phyloP scores from a whole-genome alignment of 176 grass and related monocot species.

The Carex myosuroides region DNA sequence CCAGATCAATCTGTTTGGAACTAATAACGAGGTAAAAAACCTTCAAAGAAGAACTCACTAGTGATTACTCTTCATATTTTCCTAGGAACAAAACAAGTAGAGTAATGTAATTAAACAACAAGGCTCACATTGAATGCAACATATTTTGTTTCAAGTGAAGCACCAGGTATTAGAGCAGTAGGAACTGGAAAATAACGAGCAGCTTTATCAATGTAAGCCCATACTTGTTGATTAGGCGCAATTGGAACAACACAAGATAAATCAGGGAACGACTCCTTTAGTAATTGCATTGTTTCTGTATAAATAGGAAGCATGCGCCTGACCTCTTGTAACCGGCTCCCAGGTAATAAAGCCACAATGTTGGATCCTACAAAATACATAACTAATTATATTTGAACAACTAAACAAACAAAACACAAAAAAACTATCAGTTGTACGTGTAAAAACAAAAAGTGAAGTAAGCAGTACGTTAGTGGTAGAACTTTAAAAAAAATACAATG shows the following conservation, averaged over 20 bases:
- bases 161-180: constrained; percentile 61
- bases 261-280: constrained; percentile 48
- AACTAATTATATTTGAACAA: neutral
- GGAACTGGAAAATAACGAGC: constrained; percentile 29
- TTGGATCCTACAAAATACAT: constrained; percentile 46
- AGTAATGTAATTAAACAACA: constrained; percentile 9
- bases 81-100: neutral
- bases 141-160: constrained; percentile 61
- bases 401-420: neutral
- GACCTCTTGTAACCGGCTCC: constrained; percentile 96
- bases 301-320: constrained; percentile 82
- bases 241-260: constrained; percentile 72
- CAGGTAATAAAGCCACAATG: constrained; percentile 74
- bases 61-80: neutral
- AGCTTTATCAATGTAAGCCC: constrained; percentile 43
- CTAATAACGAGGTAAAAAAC: neutral
- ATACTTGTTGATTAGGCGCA: constrained; percentile 68
- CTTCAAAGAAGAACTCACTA: neutral
- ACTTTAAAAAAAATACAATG: neutral
- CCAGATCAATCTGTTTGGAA: neutral
- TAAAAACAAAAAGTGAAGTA: neutral
- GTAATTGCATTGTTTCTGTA: constrained; percentile 44
- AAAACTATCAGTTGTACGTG: neutral
- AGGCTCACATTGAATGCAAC: constrained; percentile 68
- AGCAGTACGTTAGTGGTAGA: neutral